Evolutionary conservation across 2,329 filamentous ascomycete genomes (phyloP), one percentile per base, ranked within the genome.

Genomic region (Neophaeococcomyces aloes): DNA sequence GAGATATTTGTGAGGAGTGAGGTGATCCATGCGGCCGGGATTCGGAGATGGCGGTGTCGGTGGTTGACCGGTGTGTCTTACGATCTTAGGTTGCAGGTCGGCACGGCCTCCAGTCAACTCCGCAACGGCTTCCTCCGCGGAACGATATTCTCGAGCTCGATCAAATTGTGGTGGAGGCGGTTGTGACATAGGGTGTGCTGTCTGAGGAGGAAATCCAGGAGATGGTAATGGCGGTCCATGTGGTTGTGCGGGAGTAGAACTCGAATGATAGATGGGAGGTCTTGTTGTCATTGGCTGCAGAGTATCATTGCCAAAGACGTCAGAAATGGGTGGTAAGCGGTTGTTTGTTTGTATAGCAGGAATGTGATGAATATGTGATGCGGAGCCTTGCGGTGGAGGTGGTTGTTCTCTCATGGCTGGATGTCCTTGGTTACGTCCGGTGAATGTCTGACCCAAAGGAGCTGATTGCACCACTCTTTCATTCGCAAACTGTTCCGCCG

Each of bases 401-500:
- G 85, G 81, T 50, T 88, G 85, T 59, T 89, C 88, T 40, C 86
- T 77, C 34, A 83, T 85, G 46, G 85, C 66, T 0, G 84, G 83
- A 53, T 82, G 81, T 4, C 81, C 76, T 56, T 87, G 79, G 59
- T 93, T 80, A 48, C 91, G 79, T 48, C 89, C 88, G 6, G 91
- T 95, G 61, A 98, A 98, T 29, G 86, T 93, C 61, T 95, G 89
- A 56, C 93, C 81, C 18, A 98, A 75, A 13, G 91, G 91, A 6
- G 91, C 91, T 3, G 91, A 98, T 65, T 98, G 91, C 48, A 98
- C 93, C 29, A 96, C 87, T 55, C 91, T 77, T 70, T 98, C 91
- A 58, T 87, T 80, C 55, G 88, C 86, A 59, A 96, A 96, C 49
- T 88, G 83, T 55, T 91, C 80, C 52, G 93, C 87, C 4, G 87